These are phyloP conservation scores for Drechslerella coelobrocha DNA, from an alignment of 2,329 filamentous ascomycete species.

Conservation along the genomic window DNA sequence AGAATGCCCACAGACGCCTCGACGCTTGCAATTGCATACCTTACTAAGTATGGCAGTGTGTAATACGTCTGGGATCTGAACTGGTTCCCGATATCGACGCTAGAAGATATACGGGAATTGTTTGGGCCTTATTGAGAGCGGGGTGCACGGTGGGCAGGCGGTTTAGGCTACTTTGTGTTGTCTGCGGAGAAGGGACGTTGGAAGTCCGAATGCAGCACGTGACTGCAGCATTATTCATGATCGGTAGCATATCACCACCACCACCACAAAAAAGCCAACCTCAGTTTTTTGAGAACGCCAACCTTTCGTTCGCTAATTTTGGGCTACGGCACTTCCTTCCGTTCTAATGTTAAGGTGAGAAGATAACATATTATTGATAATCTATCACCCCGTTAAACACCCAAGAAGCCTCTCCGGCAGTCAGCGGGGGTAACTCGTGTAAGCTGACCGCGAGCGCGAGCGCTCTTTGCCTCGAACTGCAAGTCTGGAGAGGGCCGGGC, in stretches of 20 bases:
- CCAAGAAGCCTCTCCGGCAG: slow-evolving; percentile 47
- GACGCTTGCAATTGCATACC: slow-evolving; percentile 27
- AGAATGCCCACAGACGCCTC: slow-evolving; percentile 27
- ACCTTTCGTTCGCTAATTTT: too few relatives aligned
- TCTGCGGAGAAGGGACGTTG: slow-evolving; percentile 44
- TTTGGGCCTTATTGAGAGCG: background rate
- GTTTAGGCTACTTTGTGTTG: slow-evolving; percentile 34
- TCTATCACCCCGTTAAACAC: too few relatives aligned
- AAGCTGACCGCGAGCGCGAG: slow-evolving; percentile 49
- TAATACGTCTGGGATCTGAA: background rate
- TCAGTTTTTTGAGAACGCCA: too few relatives aligned
- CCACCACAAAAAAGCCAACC: too few relatives aligned
- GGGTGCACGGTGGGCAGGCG: slow-evolving; percentile 6
- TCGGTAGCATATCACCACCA: background rate
- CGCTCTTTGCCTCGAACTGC: slow-evolving; percentile 9
- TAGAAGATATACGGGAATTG: background rate
- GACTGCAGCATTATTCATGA: background rate
- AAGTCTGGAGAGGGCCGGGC: background rate
- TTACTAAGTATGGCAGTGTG: background rate
- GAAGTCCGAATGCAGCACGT: slow-evolving; percentile 26
- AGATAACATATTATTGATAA: background rate
- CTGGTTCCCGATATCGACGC: background rate
- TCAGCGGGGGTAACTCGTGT: slow-evolving; percentile 29
- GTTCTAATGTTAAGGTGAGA: slow-evolving; percentile 35
- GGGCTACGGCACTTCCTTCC: background rate